Percentiles rank a stretch among this genome's conserved stretches.
Evolutionary conservation across 495 filamentous ascomycete species (phyloP).

Genomic region (Neurospora hispaniola): DNA sequence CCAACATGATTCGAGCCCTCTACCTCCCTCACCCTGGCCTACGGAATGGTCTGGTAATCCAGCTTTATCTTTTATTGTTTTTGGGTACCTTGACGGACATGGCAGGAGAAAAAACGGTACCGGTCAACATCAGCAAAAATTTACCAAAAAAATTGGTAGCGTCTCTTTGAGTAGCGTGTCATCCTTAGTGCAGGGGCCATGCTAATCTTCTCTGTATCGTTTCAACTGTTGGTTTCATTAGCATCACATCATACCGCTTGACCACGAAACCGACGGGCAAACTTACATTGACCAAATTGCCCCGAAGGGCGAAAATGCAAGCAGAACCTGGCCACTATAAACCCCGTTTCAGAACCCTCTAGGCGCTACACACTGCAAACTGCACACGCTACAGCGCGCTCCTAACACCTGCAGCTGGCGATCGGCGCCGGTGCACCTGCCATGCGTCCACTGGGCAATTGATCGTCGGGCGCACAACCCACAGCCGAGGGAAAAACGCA

Average conservation of each 20-base stretch:
- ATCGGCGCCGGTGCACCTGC: background rate
- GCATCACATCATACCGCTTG: slow-evolving; percentile 9
- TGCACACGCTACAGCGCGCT: background rate
- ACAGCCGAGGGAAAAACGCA: background rate
- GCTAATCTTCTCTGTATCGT: slow-evolving; percentile 79
- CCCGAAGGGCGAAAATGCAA: slow-evolving; percentile 14
- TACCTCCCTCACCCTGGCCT: background rate
- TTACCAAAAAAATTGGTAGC: slow-evolving; percentile 65
- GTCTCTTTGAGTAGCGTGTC: slow-evolving; percentile 99
- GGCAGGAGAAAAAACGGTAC: background rate
- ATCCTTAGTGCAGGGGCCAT: slow-evolving; percentile 99
- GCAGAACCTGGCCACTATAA: background rate
- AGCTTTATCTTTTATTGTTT: background rate
- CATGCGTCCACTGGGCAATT: background rate
- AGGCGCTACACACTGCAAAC: background rate
- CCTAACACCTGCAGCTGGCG: background rate
- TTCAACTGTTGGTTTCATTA: slow-evolving; percentile 19
- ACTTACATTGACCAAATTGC: slow-evolving; percentile 26
- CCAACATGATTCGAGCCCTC: slow-evolving; percentile 4
- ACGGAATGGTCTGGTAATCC: background rate
- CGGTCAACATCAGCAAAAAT: background rate
- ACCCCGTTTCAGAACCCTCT: background rate
- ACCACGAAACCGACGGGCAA: background rate
- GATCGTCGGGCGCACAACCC: background rate
- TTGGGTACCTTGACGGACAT: background rate